Evolutionary conservation across 345 rosid species (phyloP).

Genomic region (Carallia pectinifolia): DNA sequence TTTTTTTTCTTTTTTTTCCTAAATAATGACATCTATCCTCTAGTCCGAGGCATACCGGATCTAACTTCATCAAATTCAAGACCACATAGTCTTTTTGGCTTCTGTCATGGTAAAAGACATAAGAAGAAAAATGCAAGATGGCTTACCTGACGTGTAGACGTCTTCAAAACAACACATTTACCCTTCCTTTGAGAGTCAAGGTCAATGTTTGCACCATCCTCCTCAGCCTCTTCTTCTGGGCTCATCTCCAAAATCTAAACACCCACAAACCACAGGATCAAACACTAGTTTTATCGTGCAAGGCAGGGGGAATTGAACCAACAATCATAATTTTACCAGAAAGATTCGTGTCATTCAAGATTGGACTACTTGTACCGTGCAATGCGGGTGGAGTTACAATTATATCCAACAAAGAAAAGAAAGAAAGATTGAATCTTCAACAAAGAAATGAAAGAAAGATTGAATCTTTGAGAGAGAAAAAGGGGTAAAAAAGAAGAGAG

Average conservation of each 20-base stretch:
- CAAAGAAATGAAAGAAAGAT: not conserved
- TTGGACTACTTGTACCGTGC: too few relatives aligned
- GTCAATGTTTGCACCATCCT: slow-evolving; percentile 98
- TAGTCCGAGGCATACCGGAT: too few relatives aligned
- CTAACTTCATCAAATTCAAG: too few relatives aligned
- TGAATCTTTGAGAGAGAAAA: not conserved
- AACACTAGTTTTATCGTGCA: not conserved
- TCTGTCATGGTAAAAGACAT: not conserved
- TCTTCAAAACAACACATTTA: slow-evolving; percentile 95
- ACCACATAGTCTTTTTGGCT: not conserved
- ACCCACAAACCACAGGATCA: not conserved
- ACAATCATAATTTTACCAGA: too few relatives aligned
- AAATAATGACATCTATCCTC: too few relatives aligned
- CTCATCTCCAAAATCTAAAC: slow-evolving; percentile 90
- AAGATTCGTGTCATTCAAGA: too few relatives aligned
- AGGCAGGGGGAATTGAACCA: too few relatives aligned
- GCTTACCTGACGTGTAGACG: slow-evolving; percentile 93
- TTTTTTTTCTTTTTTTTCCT: too few relatives aligned
- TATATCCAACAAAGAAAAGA: too few relatives aligned
- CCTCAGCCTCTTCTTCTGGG: slow-evolving; percentile 97
- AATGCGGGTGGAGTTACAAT: too few relatives aligned
- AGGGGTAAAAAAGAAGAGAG: not conserved
- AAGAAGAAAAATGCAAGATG: not conserved
- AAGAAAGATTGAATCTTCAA: not conserved
- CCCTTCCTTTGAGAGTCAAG: slow-evolving; percentile 99